Evolutionary conservation across 2,329 filamentous ascomycete species (phyloP).

Genomic region (Exophiala mesophila): DNA sequence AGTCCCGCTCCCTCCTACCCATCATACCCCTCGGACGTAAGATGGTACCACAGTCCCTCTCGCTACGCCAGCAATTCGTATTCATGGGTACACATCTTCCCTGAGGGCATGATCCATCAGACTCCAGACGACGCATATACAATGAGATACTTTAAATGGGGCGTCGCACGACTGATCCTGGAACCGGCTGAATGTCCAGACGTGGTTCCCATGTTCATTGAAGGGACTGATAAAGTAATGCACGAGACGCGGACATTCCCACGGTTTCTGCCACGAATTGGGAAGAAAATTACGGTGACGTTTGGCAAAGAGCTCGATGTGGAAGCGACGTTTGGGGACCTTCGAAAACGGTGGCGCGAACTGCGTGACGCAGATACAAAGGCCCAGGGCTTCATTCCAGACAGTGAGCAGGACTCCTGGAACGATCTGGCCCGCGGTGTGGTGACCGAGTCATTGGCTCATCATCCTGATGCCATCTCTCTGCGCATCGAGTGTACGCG

Average conservation of each 20-base stretch:
- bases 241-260: conserved; percentile 74
- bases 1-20: conserved; percentile 33
- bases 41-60: conserved; percentile 66
- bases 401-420: conserved; percentile 13
- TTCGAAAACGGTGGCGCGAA: conserved; percentile 68
- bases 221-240: conserved; percentile 86
- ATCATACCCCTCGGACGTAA: conserved; percentile 57
- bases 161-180: conserved; percentile 81
- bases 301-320: conserved; percentile 75
- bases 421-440: conserved; percentile 46
- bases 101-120: conserved; percentile 92
- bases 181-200: conserved; percentile 84
- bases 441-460: conserved; percentile 60
- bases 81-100: conserved; percentile 92
- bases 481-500: conserved; percentile 75
- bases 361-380: conserved; percentile 40
- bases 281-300: conserved; percentile 65
- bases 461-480: conserved; percentile 68
- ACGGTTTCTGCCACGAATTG: conserved; percentile 70
- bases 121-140: conserved; percentile 58
- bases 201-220: conserved; percentile 89
- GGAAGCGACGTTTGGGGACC: conserved; percentile 70
- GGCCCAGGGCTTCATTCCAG: neutral
- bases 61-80: conserved; percentile 64
- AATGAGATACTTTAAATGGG: conserved; percentile 98